Evolutionary conservation across 768 basidiomycete species (phyloP), one percentile per base, ranked within the genome.

Genomic region (Pleurotus ostreatus): DNA sequence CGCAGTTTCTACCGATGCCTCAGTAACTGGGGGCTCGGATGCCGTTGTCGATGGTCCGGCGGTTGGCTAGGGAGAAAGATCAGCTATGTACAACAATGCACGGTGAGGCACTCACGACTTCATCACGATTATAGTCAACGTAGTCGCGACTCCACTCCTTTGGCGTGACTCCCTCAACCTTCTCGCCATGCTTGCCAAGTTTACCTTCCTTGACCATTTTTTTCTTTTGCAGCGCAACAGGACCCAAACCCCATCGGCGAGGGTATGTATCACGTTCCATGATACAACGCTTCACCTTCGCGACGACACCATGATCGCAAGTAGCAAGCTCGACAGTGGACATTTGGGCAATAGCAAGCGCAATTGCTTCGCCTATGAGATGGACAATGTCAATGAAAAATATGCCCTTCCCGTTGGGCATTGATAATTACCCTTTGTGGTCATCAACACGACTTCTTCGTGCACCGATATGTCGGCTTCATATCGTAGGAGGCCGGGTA

Each of bases 201-300:
- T 94, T 92, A 47, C 96, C 95, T n/a, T 93, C 93, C 77, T 96
- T 97, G 61, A 97, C 85, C 83, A 99, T 79, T 72, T 96, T 97
- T 79, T 98, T 99, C 82, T 98, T 98, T 70, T 96, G 89, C 54
- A 92, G 75, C 12, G 97, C 96, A 71, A 95, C 84, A 18, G 97
- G 97, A n/a, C 97, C 97, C 51, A 98, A 83, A 49, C 97, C 97
- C 97, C 97, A 98, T 60, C 95, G 85, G 56, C 97, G 85, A 40
- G 97, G 97, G 71, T 99, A 99, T 16, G 93, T 91, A 71, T 99
- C 97, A 38, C 96, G 88, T 70, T 98, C 97, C 97, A 99, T 99
- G 67, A 99, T 98, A 68, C 96, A 98, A 51, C 97, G 81, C 76
- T 99, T 99, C 67, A 99, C 94, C 75, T 98, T 98, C 37, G 97